phyloP scores from a whole-genome alignment of 208 protist species.

The Leishmania amazonensis region DNA sequence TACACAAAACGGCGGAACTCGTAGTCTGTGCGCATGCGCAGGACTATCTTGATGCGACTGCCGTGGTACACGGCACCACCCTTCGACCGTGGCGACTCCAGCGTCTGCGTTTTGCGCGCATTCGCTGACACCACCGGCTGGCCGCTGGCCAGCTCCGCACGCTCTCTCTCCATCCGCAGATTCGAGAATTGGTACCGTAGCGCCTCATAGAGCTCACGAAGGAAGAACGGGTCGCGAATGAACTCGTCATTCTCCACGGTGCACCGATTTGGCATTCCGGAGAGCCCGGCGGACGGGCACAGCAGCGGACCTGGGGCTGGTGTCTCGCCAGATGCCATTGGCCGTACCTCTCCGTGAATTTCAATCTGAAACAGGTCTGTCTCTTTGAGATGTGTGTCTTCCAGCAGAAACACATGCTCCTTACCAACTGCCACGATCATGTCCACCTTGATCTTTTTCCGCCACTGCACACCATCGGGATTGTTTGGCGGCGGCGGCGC shows the following conservation, averaged over 20 bases:
- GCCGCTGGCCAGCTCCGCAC: conserved; percentile 29
- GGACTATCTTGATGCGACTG: conserved; percentile 35
- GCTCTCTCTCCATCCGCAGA: conserved; percentile 51
- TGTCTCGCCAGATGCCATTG: conserved; percentile 38
- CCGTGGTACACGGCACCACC: conserved; percentile 23
- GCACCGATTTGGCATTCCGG: conserved; percentile 34
- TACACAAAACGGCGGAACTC: conserved; percentile 67
- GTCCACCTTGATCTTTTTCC: conserved; percentile 77
- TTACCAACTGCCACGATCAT: conserved; percentile 43
- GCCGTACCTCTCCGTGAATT: conserved; percentile 52
- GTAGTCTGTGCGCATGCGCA: conserved; percentile 65
- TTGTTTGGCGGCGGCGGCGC: conserved; percentile 31
- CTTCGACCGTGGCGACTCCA: conserved; percentile 54
- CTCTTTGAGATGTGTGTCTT: conserved; percentile 58
- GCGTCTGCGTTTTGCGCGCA: conserved; percentile 41
- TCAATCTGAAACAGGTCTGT: conserved; percentile 63
- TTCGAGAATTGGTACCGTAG: conserved; percentile 65
- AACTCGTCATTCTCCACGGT: conserved; percentile 48
- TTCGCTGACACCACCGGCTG: conserved; percentile 11
- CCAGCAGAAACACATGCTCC: conserved; percentile 50
- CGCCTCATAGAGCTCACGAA: conserved; percentile 66
- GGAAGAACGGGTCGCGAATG: conserved; percentile 55
- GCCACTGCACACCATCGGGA: conserved; percentile 43
- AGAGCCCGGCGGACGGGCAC: conserved; percentile 32
- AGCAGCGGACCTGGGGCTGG: conserved; percentile 52